Conservation (phyloP, 2,329 filamentous ascomycete species). For the Pyrenochaeta sp. region DNA sequence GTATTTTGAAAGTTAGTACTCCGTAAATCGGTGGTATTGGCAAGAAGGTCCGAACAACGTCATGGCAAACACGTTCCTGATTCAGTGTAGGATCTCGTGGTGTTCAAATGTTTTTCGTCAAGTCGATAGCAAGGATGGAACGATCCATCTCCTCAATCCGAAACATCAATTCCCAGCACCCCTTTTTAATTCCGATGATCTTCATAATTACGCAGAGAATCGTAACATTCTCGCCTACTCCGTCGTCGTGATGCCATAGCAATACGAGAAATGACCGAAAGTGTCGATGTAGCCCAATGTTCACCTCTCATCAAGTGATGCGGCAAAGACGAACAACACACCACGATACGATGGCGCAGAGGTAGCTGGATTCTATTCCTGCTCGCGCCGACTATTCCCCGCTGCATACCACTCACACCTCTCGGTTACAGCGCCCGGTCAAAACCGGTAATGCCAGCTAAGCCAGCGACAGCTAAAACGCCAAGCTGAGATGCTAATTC, state of each 20-base stretch:
- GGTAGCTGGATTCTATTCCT: conserved; percentile 1
- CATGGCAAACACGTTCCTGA: too few relatives aligned
- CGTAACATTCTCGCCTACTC: too few relatives aligned
- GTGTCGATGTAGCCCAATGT: conserved; percentile 7
- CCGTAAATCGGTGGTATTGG: too few relatives aligned
- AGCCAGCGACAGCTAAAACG: background rate
- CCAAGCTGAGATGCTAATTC: conserved; percentile 1
- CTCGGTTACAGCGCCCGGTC: background rate
- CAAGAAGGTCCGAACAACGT: too few relatives aligned
- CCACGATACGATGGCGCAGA: conserved; percentile 2
- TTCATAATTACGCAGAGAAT: too few relatives aligned
- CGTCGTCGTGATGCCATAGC: background rate
- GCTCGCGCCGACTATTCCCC: background rate
- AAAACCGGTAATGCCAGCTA: background rate
- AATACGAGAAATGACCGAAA: conserved; percentile 16
- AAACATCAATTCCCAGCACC: too few relatives aligned
- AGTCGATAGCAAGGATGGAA: too few relatives aligned
- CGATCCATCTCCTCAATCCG: too few relatives aligned
- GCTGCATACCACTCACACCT: background rate
- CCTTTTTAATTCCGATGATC: background rate
- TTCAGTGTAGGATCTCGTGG: too few relatives aligned
- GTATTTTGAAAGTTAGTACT: too few relatives aligned
- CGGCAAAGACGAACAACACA: too few relatives aligned
- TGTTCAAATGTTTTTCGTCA: too few relatives aligned
- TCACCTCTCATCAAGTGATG: background rate